A percentile compares a stretch with the other conserved stretches of the same genome.
Conservation (phyloP, 495 filamentous ascomycete genomes). For the Acidomyces sp. region DNA sequence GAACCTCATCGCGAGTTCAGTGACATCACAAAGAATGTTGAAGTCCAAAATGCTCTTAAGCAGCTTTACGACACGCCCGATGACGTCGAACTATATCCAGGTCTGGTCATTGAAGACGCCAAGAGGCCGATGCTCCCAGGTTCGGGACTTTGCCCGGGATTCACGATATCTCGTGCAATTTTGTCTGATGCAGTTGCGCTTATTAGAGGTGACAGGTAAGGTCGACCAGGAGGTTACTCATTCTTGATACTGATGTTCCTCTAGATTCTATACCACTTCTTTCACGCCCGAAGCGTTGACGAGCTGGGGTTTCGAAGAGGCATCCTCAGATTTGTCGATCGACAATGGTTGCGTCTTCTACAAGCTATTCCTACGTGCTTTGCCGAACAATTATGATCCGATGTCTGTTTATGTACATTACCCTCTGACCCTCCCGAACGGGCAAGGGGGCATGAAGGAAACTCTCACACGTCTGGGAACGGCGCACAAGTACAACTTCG, state of each 20-base stretch:
- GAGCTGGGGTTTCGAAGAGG: slow-evolving; percentile 58
- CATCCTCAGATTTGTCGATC: slow-evolving; percentile 34
- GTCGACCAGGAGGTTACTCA: too few species aligned
- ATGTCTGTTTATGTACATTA: slow-evolving; percentile 48
- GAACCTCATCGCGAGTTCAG: slow-evolving; percentile 65
- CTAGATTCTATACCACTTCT: slow-evolving; percentile 69
- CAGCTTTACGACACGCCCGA: slow-evolving; percentile 70
- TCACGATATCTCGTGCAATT: slow-evolving; percentile 70
- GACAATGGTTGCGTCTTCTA: slow-evolving; percentile 48
- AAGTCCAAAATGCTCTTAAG: slow-evolving; percentile 56
- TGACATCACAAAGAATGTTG: slow-evolving; percentile 68
- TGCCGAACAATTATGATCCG: slow-evolving; percentile 45
- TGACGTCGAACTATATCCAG: slow-evolving; percentile 70
- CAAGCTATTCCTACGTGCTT: slow-evolving; percentile 47
- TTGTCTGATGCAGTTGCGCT: slow-evolving; percentile 74
- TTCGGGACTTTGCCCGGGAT: slow-evolving; percentile 68
- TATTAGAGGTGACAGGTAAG: slow-evolving; percentile 76
- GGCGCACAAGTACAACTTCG: slow-evolving; percentile 40
- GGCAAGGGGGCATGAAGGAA: slow-evolving; percentile 33
- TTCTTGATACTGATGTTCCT: too few species aligned
- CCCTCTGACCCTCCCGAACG: slow-evolving; percentile 42
- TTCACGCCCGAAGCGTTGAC: slow-evolving; percentile 63
- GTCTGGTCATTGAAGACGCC: slow-evolving; percentile 66
- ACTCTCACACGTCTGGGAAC: slow-evolving; percentile 37
- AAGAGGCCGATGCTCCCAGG: slow-evolving; percentile 63